Percentiles rank a stretch among this genome's conserved stretches.
These are phyloP conservation scores for Cucurbita pepo DNA, from an alignment of 306 rosid species.

Conservation along the genomic window DNA sequence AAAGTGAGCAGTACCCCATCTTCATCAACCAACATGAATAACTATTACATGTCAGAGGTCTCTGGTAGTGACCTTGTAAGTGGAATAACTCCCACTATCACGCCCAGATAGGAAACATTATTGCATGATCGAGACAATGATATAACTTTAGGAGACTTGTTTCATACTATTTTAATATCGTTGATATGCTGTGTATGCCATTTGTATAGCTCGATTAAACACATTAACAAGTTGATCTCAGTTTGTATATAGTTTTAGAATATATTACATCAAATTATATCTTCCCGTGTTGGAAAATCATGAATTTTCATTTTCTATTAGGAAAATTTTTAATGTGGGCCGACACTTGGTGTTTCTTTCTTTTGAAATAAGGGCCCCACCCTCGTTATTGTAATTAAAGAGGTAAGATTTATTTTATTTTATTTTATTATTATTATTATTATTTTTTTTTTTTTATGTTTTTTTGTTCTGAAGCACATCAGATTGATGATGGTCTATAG, in stretches of 20 bases:
- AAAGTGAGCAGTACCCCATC: slow-evolving; percentile 34
- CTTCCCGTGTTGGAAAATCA: not conserved
- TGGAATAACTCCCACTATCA: slow-evolving; percentile 61
- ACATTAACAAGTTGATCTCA: not conserved
- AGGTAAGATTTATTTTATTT: no score
- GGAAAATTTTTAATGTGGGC: no score
- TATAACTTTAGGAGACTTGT: not conserved
- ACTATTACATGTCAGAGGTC: slow-evolving; percentile 40
- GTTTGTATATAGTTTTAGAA: not conserved
- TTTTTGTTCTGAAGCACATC: no score
- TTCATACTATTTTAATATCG: not conserved
- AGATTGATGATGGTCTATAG: no score
- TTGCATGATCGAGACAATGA: not conserved
- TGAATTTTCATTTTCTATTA: not conserved
- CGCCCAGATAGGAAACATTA: slow-evolving; percentile 44
- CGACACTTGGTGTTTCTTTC: no score
- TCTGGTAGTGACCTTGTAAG: slow-evolving; percentile 82
- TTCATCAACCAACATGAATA: slow-evolving; percentile 30
- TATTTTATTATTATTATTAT: no score
- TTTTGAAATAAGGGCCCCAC: no score
- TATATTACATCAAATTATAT: not conserved
- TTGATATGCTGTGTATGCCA: not conserved
- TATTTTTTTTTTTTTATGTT: no score
- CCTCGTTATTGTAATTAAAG: no score
- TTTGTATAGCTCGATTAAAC: not conserved